phyloP scores from a whole-genome alignment of 805 yeast species.

The Kuraishia capsulata region DNA sequence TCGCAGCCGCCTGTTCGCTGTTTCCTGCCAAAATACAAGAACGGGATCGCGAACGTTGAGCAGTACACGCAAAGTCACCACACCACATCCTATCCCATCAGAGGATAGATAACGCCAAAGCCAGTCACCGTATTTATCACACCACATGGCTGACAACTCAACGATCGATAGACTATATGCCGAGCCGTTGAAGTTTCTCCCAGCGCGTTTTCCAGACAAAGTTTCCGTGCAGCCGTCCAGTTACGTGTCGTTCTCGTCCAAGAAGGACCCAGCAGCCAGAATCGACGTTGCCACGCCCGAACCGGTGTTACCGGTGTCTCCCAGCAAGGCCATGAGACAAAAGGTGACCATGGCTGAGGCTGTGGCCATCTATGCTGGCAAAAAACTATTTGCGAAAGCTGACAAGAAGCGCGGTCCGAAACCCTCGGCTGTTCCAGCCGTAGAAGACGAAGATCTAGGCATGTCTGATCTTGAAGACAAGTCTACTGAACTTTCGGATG shows the following conservation, averaged over 20 bases:
- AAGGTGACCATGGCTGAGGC: constrained; percentile 49
- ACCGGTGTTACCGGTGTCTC: no score
- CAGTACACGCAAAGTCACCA: no score
- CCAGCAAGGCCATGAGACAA: constrained; percentile 4
- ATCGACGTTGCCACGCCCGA: background rate
- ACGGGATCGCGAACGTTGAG: no score
- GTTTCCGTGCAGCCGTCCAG: constrained; percentile 34
- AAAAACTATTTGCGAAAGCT: constrained; percentile 37
- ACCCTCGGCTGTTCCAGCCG: no score
- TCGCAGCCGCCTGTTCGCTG: no score
- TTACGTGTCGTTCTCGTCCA: constrained; percentile 29
- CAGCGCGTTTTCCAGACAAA: constrained; percentile 48
- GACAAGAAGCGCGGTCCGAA: no score
- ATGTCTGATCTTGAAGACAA: constrained; percentile 24
- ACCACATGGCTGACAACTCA: no score
- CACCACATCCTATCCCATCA: no score
- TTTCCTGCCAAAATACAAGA: no score
- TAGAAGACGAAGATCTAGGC: background rate
- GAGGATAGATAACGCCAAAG: no score
- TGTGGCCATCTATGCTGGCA: constrained; percentile 48
- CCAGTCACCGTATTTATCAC: no score
- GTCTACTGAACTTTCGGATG: constrained; percentile 15
- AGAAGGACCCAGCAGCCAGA: constrained; percentile 4
- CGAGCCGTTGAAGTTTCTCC: constrained; percentile 53
- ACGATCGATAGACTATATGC: constrained; percentile 43